phyloP scores from a whole-genome alignment of 371 early-diverging fungal species.

The Mortierella sp. region DNA sequence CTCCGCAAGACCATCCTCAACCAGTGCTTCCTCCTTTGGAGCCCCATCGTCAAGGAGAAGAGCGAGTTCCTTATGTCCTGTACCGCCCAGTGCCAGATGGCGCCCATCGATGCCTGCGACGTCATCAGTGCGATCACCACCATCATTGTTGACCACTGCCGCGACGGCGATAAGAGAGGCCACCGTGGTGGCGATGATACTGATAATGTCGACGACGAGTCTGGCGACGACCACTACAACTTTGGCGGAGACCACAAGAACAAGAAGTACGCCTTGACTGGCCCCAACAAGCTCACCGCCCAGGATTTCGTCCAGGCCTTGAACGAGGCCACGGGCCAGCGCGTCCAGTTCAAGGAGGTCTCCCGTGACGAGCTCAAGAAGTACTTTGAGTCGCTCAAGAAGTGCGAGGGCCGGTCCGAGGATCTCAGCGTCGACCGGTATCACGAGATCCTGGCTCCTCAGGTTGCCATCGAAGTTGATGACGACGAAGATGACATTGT shows the following conservation, averaged over 20 bases:
- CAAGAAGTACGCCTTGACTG: constrained; percentile 44
- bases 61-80: constrained; percentile 22
- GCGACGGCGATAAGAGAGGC: neutral
- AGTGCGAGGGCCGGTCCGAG: neutral
- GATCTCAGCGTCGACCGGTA: neutral
- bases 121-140: constrained; percentile 24
- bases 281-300: constrained; percentile 27
- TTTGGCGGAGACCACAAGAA: constrained; percentile 15
- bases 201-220: neutral
- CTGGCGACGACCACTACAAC: neutral
- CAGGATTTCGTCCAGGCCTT: constrained; percentile 22
- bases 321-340: constrained; percentile 21
- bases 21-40: constrained; percentile 36
- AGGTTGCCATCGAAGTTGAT: neutral
- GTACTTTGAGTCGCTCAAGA: constrained; percentile 29
- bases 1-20: constrained; percentile 31
- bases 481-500: neutral
- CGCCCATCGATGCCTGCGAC: constrained; percentile 35
- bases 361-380: constrained; percentile 29
- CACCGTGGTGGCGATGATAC: neutral
- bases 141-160: constrained; percentile 15
- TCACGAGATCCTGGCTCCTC: neutral
- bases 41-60: constrained; percentile 13
- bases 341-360: constrained; percentile 38
- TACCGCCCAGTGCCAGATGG: constrained; percentile 17